A percentile compares a stretch with the other conserved stretches of the same genome.
phyloP scores from a whole-genome alignment of 2,329 filamentous ascomycete species.

The Decorospora gaudefroyi region DNA sequence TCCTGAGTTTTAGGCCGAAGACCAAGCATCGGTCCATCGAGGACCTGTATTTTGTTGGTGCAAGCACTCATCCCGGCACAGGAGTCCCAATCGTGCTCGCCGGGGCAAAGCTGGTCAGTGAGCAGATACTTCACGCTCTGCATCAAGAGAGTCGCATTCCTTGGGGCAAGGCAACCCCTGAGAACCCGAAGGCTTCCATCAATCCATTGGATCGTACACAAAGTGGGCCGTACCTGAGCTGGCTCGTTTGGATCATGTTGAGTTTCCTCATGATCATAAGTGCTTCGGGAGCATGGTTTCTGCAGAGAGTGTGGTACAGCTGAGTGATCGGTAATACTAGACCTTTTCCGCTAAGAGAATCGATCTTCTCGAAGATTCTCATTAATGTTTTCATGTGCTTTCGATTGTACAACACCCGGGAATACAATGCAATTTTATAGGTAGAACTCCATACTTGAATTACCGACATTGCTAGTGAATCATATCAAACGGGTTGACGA shows the following conservation, averaged over 20 bases:
- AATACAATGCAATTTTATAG: no score
- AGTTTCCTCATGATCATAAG: slow-evolving; percentile 7
- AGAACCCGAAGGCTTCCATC: slow-evolving; percentile 1
- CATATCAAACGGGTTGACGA: no score
- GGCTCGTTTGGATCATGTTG: slow-evolving; percentile 25
- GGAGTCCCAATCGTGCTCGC: slow-evolving; percentile 75
- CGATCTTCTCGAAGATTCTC: no score
- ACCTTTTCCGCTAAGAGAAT: neutral
- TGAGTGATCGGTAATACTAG: slow-evolving; percentile 4
- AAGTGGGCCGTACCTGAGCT: slow-evolving; percentile 15
- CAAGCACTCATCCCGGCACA: slow-evolving; percentile 75
- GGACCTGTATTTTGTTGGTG: slow-evolving; percentile 71
- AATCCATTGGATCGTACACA: slow-evolving; percentile 26
- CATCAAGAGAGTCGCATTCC: slow-evolving; percentile 39
- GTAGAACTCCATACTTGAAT: no score
- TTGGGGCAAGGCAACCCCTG: slow-evolving; percentile 38
- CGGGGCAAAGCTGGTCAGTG: slow-evolving; percentile 65
- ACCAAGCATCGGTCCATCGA: slow-evolving; percentile 59
- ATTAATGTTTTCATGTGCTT: no score
- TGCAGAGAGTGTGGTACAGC: neutral
- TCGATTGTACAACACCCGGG: no score
- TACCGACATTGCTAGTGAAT: no score
- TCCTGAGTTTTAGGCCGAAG: slow-evolving; percentile 67
- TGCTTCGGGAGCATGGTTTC: slow-evolving; percentile 1
- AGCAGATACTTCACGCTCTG: slow-evolving; percentile 56